Percentiles rank a stretch among this genome's conserved stretches.
Conservation (phyloP, 2,329 filamentous ascomycete genomes). For the Alternaria dauci region DNA sequence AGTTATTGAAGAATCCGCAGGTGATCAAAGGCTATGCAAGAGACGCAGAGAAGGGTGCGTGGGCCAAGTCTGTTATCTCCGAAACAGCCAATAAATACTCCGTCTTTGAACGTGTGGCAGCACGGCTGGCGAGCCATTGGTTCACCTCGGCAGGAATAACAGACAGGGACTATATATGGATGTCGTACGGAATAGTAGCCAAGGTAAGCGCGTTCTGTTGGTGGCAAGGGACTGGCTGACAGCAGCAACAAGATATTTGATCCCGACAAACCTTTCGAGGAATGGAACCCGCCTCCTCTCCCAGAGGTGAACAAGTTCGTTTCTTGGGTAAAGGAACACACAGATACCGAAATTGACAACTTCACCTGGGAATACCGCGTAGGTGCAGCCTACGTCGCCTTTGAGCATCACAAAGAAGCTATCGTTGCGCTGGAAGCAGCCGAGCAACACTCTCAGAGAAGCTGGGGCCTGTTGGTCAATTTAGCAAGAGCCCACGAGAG, state of each 20-base stretch:
- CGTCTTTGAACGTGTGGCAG: constrained; percentile 8
- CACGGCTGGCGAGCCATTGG: constrained; percentile 3
- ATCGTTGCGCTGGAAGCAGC: background rate
- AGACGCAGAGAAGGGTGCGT: constrained; percentile 11
- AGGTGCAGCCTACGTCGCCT: background rate
- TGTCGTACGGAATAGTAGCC: background rate
- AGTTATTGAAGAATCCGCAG: constrained; percentile 18
- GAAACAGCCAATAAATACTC: constrained; percentile 5
- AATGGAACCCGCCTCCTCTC: background rate
- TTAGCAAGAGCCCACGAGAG: background rate
- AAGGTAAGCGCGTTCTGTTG: background rate
- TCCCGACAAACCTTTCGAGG: background rate
- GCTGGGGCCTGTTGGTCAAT: background rate
- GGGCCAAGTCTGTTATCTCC: constrained; percentile 8
- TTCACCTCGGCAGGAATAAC: background rate
- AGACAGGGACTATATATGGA: background rate
- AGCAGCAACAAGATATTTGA: background rate
- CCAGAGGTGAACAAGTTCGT: background rate
- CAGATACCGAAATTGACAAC: background rate
- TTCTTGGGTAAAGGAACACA: background rate
- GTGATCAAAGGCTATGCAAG: constrained; percentile 16
- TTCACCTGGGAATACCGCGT: background rate
- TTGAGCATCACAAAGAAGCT: background rate
- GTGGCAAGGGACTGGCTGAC: background rate
- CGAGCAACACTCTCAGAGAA: background rate